Base-by-base conservation (phyloP, 2,329 filamentous ascomycete genomes). In the Penicillium nordicum region DNA sequence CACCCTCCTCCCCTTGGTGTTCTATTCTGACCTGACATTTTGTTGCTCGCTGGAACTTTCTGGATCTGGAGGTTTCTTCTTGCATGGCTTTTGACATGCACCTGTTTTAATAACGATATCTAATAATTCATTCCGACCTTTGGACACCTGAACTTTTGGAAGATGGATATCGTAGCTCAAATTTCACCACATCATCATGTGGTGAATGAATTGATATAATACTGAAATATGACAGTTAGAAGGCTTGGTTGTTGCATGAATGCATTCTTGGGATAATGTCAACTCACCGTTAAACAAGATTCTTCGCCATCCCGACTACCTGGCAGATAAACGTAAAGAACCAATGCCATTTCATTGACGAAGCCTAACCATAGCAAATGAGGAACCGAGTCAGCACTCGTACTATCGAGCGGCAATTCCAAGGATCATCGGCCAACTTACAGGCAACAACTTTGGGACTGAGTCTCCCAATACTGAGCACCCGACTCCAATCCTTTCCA, bases 391-490 rank as follows among this genome's bases (percentile, higher is more conserved):
- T 61, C 46, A 55, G 25, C 12, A 18, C 14, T 30, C 5, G 21
- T 55, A n/a, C 32, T 8, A 34, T 21, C 16, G 7, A 34, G 16
- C 9, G n/a, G 36, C 8, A 34, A 29, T 29, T 21, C 23, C 10
- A 21, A 25, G 46, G 23, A 41, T 32, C 16, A 23, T 11, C 37
- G 23, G 43, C 12, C 25, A 51, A 69, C 83, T 76, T 61, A 87
- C 92, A 97, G 55, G 92, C 94, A 78, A 97, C 94, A 50, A 97
- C 93, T 63, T 91, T 83, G 0, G 92, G 93, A 65, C 94, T 93
- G 30, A 97, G 77, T 49, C 92, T 82, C 1, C 93, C 93, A 12
- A 97, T 92, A 72, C 91, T 95, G 63, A 99, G 80, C n/a, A 97
- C 93, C 63, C 85, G 86, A 32, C 91, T 91, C 93, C 94, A 97